Evolutionary conservation across 495 filamentous ascomycete species (phyloP).

Genomic region (Neurospora sp.): DNA sequence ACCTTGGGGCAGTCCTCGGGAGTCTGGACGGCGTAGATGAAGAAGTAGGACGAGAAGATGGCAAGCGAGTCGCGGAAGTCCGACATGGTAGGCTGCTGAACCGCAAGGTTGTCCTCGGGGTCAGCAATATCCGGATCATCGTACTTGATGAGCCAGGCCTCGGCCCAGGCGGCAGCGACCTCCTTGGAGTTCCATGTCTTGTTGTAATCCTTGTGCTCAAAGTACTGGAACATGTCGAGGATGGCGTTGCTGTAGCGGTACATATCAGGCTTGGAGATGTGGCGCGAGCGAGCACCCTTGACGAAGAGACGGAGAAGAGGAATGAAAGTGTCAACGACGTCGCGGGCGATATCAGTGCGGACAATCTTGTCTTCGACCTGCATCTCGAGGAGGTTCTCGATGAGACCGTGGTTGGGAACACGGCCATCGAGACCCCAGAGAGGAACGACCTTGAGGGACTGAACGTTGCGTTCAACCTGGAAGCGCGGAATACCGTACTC

Average conservation of each 20-base stretch:
- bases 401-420: slow-evolving; percentile 53
- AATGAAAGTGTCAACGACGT: slow-evolving; percentile 52
- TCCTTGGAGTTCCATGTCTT: slow-evolving; percentile 52
- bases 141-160: slow-evolving; percentile 50
- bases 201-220: slow-evolving; percentile 41
- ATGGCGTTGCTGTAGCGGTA: slow-evolving; percentile 16
- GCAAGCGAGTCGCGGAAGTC: slow-evolving; percentile 49
- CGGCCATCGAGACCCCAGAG: slow-evolving; percentile 59
- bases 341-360: slow-evolving; percentile 37
- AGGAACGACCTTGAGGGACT: slow-evolving; percentile 55
- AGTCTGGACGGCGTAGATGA: slow-evolving; percentile 59
- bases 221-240: slow-evolving; percentile 18
- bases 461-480: slow-evolving; percentile 56
- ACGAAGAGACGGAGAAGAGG: slow-evolving; percentile 52
- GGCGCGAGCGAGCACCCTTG: slow-evolving; percentile 21
- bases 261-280: slow-evolving; percentile 11
- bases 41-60: slow-evolving; percentile 56
- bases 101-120: slow-evolving; percentile 44
- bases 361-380: slow-evolving; percentile 47
- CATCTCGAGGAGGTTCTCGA: slow-evolving; percentile 50
- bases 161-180: slow-evolving; percentile 51
- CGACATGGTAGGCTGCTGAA: slow-evolving; percentile 47
- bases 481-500: slow-evolving; percentile 57
- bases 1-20: slow-evolving; percentile 54
- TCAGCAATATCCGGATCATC: slow-evolving; percentile 41